A percentile compares a stretch with the other conserved stretches of the same genome.
Evolutionary conservation across 345 rosid species (phyloP).

Genomic region (thale cress (Arabidopsis thaliana)): TAIR10.1 NC_003071.7:17816001-17816500

Average conservation of each 20-base stretch:
- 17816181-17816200: constrained; percentile 21
- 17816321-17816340: neutral
- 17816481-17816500: constrained; percentile 6
- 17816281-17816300: constrained; percentile 1
- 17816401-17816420: constrained; percentile 12
- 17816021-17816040: constrained; percentile 18
- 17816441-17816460: constrained; percentile 24
- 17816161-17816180: constrained; percentile 12
- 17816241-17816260: constrained; percentile 20
- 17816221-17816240: neutral
- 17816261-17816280: neutral
- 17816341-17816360: neutral
- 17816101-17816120: neutral
- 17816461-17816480: constrained; percentile 33
- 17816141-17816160: constrained; percentile 15
- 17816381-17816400: constrained; percentile 4
- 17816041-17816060: constrained; percentile 5
- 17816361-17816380: constrained; percentile 1
- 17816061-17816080: constrained; percentile 16
- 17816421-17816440: constrained; percentile 25
- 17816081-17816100: constrained; percentile 4
- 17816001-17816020: constrained; percentile 12
- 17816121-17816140: neutral
- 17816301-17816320: constrained; percentile 9
- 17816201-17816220: constrained; percentile 2